phyloP scores from a whole-genome alignment of 2,329 filamentous ascomycete genomes.

The Neurospora sp. region DNA sequence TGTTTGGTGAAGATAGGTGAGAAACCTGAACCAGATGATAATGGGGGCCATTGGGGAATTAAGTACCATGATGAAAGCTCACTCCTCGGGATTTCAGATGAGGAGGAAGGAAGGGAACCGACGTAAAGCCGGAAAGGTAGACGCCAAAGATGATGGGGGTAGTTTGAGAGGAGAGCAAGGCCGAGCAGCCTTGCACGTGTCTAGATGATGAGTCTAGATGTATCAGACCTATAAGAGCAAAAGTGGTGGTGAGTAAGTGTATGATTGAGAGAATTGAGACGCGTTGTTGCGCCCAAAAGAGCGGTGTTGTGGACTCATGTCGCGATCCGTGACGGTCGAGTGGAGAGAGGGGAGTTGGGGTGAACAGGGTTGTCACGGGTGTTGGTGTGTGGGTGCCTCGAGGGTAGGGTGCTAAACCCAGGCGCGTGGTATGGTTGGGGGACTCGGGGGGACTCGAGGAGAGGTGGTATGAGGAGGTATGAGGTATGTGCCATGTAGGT shows the following conservation, averaged over 20 bases:
- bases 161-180: background rate
- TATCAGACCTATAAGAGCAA: background rate
- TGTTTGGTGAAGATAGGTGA: constrained; percentile 28
- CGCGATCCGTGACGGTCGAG: constrained; percentile 15
- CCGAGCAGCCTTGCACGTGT: constrained; percentile 9
- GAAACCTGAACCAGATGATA: constrained; percentile 10
- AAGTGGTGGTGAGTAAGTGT: constrained; percentile 5
- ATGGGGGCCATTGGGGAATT: constrained; percentile 7
- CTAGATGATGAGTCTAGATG: constrained; percentile 2
- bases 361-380: constrained; percentile 14
- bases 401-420: constrained; percentile 6
- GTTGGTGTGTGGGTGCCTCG: constrained; percentile 8
- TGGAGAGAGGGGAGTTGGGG: constrained; percentile 8
- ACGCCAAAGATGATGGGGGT: background rate
- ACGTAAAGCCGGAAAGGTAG: background rate
- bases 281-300: constrained; percentile 15
- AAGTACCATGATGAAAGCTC: constrained; percentile 25
- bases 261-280: constrained; percentile 11
- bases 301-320: constrained; percentile 15
- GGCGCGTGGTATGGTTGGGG: background rate
- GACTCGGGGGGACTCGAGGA: background rate
- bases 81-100: background rate
- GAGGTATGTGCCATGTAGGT: background rate
- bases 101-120: background rate
- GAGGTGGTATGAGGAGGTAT: background rate